Evolutionary conservation across 2,329 filamentous ascomycete species (phyloP), one percentile per base, ranked within the genome.

Genomic region (Cordyceps cateniannulata): DNA sequence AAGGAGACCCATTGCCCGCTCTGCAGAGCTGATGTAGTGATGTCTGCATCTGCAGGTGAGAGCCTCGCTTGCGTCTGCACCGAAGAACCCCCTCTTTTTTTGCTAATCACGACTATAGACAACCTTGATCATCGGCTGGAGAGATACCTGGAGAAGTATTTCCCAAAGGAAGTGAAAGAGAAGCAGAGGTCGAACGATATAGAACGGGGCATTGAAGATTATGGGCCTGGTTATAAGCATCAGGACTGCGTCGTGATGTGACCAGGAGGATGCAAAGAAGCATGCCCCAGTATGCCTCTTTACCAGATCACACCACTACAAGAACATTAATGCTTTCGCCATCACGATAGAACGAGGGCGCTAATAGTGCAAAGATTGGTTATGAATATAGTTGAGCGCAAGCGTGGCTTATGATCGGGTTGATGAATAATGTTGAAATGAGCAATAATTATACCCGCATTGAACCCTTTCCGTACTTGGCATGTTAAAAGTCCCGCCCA

Each of bases 161-260:
- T 96, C 65, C 86, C 88, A 1, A 82, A 81, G 58, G 87, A 90
- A 69, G 81, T 85, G 42, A 87, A 84, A 64, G 81, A 85, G 67
- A 90, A 90, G 69, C 80, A 88, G 63, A 78, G 77, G 66, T 84
- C 87, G 60, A 93, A 93, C 68, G 89, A 95, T 70, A 80, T 84
- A 20, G 89, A 90, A 69, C 84, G 87, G n/a, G 86, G 88, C 5
- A 80, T 86, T 57, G 89, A 92, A 70, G 79, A 86, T 64, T 91
- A 88, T 67, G 89, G 89, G 1, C 83, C 85, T 55, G 76, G 79
- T 51, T 89, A 90, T 70, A 82, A 79, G 60, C 79, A 81, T 63
- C 76, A 78, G 42, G 79, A 81, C 63, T 90, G 87, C 68, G 68
- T 69, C 25, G 70, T 88, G 45, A 89, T 90, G 87, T 85, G 66